Evolutionary conservation across 441 rosid species (phyloP).

Genomic region (Erysimum pusillum): DNA sequence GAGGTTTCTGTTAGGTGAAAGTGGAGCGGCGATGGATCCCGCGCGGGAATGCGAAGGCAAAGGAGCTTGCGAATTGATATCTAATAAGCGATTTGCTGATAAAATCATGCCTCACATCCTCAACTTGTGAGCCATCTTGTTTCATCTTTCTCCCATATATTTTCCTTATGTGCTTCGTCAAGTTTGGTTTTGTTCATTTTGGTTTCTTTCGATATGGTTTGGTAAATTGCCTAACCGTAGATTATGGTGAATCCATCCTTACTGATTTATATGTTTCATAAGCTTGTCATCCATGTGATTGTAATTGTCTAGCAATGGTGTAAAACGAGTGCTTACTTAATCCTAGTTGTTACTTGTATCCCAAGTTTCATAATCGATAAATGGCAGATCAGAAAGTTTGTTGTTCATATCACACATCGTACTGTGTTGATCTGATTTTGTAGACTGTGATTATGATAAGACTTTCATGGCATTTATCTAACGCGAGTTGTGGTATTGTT

Average conservation of each 20-base stretch:
- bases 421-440: not conserved
- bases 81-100: slow-evolving; percentile 49
- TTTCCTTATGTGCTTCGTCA: not conserved
- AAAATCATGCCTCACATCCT: slow-evolving; percentile 77
- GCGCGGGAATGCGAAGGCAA: slow-evolving; percentile 53
- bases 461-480: slow-evolving; percentile 6
- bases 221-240: not conserved
- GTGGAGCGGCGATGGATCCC: slow-evolving; percentile 45
- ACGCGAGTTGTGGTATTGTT: slow-evolving; percentile 18
- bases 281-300: not conserved
- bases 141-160: not conserved
- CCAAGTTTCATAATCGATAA: not conserved
- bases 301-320: not conserved
- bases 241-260: not conserved
- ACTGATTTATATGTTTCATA: not conserved
- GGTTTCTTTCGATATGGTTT: not conserved
- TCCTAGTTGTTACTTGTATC: slow-evolving; percentile 14
- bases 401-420: not conserved
- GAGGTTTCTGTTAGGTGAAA: slow-evolving; percentile 3
- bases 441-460: slow-evolving; percentile 1
- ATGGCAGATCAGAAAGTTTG: not conserved
- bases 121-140: slow-evolving; percentile 60
- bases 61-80: slow-evolving; percentile 55
- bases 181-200: slow-evolving; percentile 2
- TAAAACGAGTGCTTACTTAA: not conserved